These are phyloP conservation scores for Penicillium subrubescens DNA, from an alignment of 495 filamentous ascomycete genomes.

Conservation along the genomic window DNA sequence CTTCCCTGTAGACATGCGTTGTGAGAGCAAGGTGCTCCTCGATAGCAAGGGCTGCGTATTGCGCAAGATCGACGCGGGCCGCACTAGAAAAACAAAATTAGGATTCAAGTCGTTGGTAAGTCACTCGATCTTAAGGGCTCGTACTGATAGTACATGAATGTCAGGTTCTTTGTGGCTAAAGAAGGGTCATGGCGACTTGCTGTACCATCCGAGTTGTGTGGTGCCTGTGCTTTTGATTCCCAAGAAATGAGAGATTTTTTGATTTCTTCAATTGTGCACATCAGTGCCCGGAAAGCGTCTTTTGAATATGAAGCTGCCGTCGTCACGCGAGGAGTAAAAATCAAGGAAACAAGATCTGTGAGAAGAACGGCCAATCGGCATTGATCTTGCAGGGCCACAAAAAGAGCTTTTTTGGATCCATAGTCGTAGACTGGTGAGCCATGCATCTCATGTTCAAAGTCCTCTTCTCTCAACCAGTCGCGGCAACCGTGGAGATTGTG, in stretches of 20 bases:
- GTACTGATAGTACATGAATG: slow-evolving; percentile 56
- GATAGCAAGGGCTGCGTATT: slow-evolving; percentile 29
- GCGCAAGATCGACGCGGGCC: slow-evolving; percentile 32
- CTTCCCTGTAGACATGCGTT: slow-evolving; percentile 15
- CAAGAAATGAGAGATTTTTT: slow-evolving; percentile 25
- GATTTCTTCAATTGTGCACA: slow-evolving; percentile 19
- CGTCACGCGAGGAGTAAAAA: slow-evolving; percentile 37
- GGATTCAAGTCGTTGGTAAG: background rate
- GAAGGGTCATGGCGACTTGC: slow-evolving; percentile 32
- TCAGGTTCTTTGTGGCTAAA: slow-evolving; percentile 43
- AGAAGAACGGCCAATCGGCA: slow-evolving; percentile 48
- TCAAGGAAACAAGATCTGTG: slow-evolving; percentile 45
- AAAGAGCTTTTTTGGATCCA: slow-evolving; percentile 41
- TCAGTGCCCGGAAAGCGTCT: slow-evolving; percentile 16
- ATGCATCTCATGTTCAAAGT: slow-evolving; percentile 47
- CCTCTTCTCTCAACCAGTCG: slow-evolving; percentile 38
- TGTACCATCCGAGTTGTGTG: background rate
- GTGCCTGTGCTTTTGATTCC: slow-evolving; percentile 17
- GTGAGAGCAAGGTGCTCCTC: slow-evolving; percentile 26
- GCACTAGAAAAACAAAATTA: slow-evolving; percentile 14
- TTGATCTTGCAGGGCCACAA: slow-evolving; percentile 47
- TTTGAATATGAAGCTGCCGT: slow-evolving; percentile 11
- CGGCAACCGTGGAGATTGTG: slow-evolving; percentile 34
- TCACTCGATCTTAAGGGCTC: background rate
- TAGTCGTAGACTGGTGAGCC: slow-evolving; percentile 45